Conservation (phyloP, 2,329 filamentous ascomycete species). For the Cadophora malorum region DNA sequence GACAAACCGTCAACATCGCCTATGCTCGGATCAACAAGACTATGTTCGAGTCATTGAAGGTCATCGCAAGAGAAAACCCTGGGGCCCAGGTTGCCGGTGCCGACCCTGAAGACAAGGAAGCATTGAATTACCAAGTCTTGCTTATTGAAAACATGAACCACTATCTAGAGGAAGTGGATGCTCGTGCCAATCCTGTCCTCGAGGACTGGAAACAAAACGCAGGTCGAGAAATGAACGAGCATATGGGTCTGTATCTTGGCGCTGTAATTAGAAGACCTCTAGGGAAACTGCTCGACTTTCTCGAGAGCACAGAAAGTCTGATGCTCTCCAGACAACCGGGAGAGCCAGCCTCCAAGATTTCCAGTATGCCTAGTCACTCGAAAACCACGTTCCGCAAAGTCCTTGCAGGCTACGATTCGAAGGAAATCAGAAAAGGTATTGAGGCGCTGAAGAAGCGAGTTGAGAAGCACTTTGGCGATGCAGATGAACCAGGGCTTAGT, state of each 20-base stretch:
- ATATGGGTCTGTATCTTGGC: constrained; percentile 85
- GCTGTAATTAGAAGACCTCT: constrained; percentile 88
- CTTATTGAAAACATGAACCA: constrained; percentile 99
- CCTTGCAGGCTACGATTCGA: constrained; percentile 77
- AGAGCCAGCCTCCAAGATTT: constrained; percentile 68
- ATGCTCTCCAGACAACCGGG: constrained; percentile 64
- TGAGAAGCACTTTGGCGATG: constrained; percentile 96
- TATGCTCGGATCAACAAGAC: constrained; percentile 89
- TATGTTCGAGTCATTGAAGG: constrained; percentile 97
- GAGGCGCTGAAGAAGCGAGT: constrained; percentile 88
- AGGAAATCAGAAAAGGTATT: constrained; percentile 88
- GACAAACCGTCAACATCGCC: constrained; percentile 81
- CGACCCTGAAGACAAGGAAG: constrained; percentile 90
- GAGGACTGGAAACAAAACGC: constrained; percentile 85
- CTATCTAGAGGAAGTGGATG: constrained; percentile 89
- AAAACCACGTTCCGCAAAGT: constrained; percentile 87
- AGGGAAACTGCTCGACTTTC: constrained; percentile 88
- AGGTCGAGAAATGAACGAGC: constrained; percentile 78
- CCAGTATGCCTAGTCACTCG: constrained; percentile 81
- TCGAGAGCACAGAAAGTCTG: constrained; percentile 84
- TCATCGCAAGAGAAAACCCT: constrained; percentile 80
- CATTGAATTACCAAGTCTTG: constrained; percentile 95
- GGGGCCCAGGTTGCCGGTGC: constrained; percentile 53
- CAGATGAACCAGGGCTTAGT: constrained; percentile 68
- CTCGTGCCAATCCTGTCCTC: constrained; percentile 74